Percentiles rank a stretch among this genome's conserved stretches.
These are phyloP conservation scores for Glycine latifolia DNA, from an alignment of 306 rosid genomes.

Conservation along the genomic window DNA sequence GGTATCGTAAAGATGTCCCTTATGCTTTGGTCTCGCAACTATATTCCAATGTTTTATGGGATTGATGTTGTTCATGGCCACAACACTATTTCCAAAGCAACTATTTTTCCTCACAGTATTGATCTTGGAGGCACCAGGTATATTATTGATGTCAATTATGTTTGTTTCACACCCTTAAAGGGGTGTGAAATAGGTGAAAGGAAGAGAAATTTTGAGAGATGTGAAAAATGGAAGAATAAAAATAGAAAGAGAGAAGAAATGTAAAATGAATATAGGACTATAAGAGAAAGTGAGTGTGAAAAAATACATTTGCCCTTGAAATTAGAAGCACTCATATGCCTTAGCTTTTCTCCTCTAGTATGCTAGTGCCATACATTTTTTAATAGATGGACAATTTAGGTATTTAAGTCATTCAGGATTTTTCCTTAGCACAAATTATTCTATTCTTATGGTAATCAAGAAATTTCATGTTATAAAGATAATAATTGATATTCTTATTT, in stretches of 20 bases:
- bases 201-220: background rate
- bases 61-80: conserved; percentile 69
- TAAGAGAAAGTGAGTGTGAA: background rate
- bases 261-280: background rate
- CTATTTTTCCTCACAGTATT: conserved; percentile 61
- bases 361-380: background rate
- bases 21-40: no score
- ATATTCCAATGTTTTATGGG: conserved; percentile 61
- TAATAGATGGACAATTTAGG: background rate
- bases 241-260: background rate
- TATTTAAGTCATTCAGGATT: background rate
- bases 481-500: background rate
- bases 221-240: background rate
- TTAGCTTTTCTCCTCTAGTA: background rate
- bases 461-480: background rate
- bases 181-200: background rate
- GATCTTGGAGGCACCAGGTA: conserved; percentile 67
- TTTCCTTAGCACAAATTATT: background rate
- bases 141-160: conserved; percentile 16
- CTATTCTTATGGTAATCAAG: background rate
- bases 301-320: background rate
- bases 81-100: conserved; percentile 53
- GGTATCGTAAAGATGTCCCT: no score
- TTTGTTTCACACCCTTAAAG: background rate
- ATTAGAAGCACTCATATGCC: background rate